These are phyloP conservation scores for Candida glaebosa DNA, from an alignment of 805 yeast species.

Conservation along the genomic window DNA sequence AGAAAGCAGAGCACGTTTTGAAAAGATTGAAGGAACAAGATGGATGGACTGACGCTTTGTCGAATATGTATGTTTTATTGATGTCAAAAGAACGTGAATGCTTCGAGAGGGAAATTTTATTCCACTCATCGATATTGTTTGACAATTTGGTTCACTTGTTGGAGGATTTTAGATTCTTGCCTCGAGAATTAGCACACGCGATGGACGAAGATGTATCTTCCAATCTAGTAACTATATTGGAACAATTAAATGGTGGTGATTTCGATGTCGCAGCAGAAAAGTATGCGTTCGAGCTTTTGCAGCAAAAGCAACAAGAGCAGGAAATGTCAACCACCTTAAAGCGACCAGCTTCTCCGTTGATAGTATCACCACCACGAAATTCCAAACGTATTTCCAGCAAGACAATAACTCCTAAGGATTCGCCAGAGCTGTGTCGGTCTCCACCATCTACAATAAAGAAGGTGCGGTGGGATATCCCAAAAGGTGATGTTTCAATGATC, in stretches of 20 bases:
- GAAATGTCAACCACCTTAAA: conserved; percentile 6
- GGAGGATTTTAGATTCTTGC: conserved; percentile 8
- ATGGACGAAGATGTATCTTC: conserved; percentile 1
- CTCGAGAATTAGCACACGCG: conserved; percentile 4
- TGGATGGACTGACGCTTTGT: conserved; percentile 51
- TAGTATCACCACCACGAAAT: conserved; percentile 15
- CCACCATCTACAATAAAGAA: conserved; percentile 23
- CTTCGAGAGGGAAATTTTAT: conserved; percentile 51
- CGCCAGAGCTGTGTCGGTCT: conserved; percentile 5
- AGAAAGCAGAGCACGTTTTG: conserved; percentile 45
- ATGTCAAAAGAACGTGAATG: conserved; percentile 43
- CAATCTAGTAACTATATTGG: conserved; percentile 11
- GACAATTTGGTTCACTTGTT: conserved; percentile 43
- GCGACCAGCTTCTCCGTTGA: conserved; percentile 22
- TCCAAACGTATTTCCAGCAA: conserved; percentile 4
- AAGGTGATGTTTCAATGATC: conserved; percentile 10
- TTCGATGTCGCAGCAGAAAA: conserved; percentile 33
- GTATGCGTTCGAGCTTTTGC: conserved; percentile 26
- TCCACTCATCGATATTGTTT: conserved; percentile 52
- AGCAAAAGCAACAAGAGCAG: conserved; percentile 14
- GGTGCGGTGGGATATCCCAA: conserved; percentile 47
- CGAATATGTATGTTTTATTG: conserved; percentile 37
- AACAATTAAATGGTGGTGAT: conserved; percentile 28
- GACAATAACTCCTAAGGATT: conserved; percentile 10
- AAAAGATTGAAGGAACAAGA: conserved; percentile 49